Base-by-base conservation (phyloP, 2,329 filamentous ascomycete genomes). In the Lachnellula hyalina region DNA sequence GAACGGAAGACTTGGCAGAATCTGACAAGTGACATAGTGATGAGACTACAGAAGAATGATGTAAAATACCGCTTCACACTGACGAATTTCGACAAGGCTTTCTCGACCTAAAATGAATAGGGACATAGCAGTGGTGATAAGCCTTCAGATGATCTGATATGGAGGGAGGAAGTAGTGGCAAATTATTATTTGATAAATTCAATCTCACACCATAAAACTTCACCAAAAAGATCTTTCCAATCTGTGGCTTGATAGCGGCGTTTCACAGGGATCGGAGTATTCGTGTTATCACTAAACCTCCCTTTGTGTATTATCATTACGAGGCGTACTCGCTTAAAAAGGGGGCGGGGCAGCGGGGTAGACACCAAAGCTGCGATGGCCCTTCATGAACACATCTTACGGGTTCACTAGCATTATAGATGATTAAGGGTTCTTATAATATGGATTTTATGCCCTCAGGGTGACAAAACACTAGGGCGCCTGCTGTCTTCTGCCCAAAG, bases 61-160 rank as follows among this genome's bases (percentile, higher is more conserved):
- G 84, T 90, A 9, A 78, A 77, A 40, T 92, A 89, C 67, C 77
- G 88, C 40, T 86, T 89, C 64, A 87, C 86, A 0, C 68, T 91
- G 63, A 82, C 81, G 12, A 80, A 80, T n/a, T 88, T 79, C 63
- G 83, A 88, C 63, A 83, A 86, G 75, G 80, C 74, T 0, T 89
- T 53, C 40, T 9, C 17, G 8, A 49, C 46, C 14, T 23, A 25
- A 25, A 48, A 2, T 17, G 25, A 35, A 48, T 34, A 12, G 44
- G 23, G 44, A 32, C 2, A 32, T 32, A 11, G 28, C 8, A 32
- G 28, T 32, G 28, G 3, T 28, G 28, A 28, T 9, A 8, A 28
- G 28, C 28, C 2, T 9, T 9, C 28, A 28, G 12, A n/a, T 44
- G 17, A 44, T 44, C 6, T 44, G 4, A 32, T 32, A 2, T 11